Percentiles rank a stretch among this genome's conserved stretches.
phyloP scores from a whole-genome alignment of 1,284 basidiomycete genomes.

The Ceratobasidium sp. region DNA sequence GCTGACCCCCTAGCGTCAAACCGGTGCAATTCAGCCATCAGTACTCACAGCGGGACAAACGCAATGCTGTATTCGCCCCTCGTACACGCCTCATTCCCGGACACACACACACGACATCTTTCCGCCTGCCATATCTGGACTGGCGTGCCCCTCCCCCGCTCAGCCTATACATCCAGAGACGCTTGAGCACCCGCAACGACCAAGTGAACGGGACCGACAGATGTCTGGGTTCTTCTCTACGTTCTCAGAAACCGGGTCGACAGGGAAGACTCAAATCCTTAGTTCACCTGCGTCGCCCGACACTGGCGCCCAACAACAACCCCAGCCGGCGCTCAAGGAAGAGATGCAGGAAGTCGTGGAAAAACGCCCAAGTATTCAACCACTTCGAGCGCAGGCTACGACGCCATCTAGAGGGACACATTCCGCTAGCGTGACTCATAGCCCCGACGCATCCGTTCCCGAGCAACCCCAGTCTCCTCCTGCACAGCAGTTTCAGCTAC shows the following conservation, averaged over 20 bases:
- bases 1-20: not conserved
- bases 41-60: slow-evolving; percentile 36
- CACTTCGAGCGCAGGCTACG: no score
- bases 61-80: slow-evolving; percentile 38
- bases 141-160: not conserved
- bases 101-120: slow-evolving; percentile 25
- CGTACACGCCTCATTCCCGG: slow-evolving; percentile 11
- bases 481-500: no score
- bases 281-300: slow-evolving; percentile 28
- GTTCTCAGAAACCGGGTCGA: slow-evolving; percentile 37
- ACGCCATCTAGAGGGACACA: slow-evolving; percentile 15
- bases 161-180: not conserved
- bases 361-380: slow-evolving; percentile 5
- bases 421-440: slow-evolving; percentile 13
- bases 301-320: not conserved
- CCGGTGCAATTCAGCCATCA: slow-evolving; percentile 23
- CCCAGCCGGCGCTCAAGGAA: not conserved
- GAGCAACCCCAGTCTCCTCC: not conserved
- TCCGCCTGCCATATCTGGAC: slow-evolving; percentile 25
- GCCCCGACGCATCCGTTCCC: slow-evolving; percentile 20
- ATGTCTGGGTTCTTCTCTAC: slow-evolving; percentile 40
- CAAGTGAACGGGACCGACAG: slow-evolving; percentile 32
- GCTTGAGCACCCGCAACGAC: not conserved
- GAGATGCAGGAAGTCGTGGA: not conserved
- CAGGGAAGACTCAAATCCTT: slow-evolving; percentile 21